Conservation (phyloP, 2,329 filamentous ascomycete species). For the Fusarium sp. region DNA sequence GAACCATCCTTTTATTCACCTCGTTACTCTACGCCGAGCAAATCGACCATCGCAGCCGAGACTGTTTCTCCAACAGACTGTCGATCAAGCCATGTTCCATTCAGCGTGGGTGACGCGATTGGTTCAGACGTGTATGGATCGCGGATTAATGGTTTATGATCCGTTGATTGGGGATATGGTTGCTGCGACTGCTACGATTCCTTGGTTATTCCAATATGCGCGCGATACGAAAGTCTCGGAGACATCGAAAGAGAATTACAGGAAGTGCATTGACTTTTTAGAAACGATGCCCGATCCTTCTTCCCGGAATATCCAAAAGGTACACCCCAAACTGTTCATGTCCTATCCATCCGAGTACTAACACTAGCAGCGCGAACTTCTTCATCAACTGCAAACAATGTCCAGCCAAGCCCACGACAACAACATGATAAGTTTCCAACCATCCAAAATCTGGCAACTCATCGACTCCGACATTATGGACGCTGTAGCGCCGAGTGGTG, state of each 20-base stretch:
- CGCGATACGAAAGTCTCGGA: slow-evolving; percentile 29
- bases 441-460: slow-evolving; percentile 34
- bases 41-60: slow-evolving; percentile 31
- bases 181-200: slow-evolving; percentile 38
- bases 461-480: slow-evolving; percentile 34
- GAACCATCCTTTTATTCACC: slow-evolving; percentile 41
- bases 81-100: slow-evolving; percentile 42
- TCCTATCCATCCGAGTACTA: not conserved
- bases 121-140: slow-evolving; percentile 38
- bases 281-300: slow-evolving; percentile 33
- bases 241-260: slow-evolving; percentile 33
- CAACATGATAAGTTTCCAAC: slow-evolving; percentile 38
- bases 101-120: slow-evolving; percentile 38
- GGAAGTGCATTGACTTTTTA: slow-evolving; percentile 29
- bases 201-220: slow-evolving; percentile 43
- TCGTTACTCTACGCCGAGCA: slow-evolving; percentile 20
- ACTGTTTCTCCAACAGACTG: slow-evolving; percentile 34
- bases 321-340: not conserved
- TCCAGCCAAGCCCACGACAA: slow-evolving; percentile 32
- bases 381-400: slow-evolving; percentile 31
- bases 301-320: slow-evolving; percentile 26
- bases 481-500: slow-evolving; percentile 21
- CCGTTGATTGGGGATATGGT: slow-evolving; percentile 39
- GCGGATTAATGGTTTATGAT: slow-evolving; percentile 32
- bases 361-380: slow-evolving; percentile 22